Conservation (phyloP, 495 filamentous ascomycete genomes). For the Aspergillus ellipticus region DNA sequence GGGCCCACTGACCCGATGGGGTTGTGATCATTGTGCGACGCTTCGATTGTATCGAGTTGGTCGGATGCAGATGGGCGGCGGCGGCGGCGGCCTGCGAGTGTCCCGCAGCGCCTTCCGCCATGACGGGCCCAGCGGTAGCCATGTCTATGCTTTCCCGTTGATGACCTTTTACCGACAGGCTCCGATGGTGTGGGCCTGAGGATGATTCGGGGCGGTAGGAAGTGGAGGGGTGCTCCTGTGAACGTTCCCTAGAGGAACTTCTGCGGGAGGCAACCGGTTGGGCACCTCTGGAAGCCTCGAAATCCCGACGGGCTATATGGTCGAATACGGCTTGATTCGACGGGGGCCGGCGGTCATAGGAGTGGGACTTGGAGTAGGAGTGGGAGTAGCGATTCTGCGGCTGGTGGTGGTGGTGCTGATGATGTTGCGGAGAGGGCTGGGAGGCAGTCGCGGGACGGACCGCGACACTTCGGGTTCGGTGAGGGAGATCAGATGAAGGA, state of each 20-base stretch:
- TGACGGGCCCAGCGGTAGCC: conserved; percentile 39
- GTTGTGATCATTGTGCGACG: conserved; percentile 81
- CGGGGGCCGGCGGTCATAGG: conserved; percentile 46
- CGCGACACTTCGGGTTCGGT: conserved; percentile 54
- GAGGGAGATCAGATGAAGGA: conserved; percentile 49
- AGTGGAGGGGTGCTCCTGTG: conserved; percentile 43
- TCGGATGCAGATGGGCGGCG: conserved; percentile 29
- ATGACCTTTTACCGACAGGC: conserved; percentile 42
- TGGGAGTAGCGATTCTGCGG: conserved; percentile 34
- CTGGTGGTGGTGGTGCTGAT: conserved; percentile 11
- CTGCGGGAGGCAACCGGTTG: conserved; percentile 48
- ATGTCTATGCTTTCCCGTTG: conserved; percentile 55
- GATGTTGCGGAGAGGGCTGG: conserved; percentile 32
- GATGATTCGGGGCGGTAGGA: conserved; percentile 51
- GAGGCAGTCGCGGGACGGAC: conserved; percentile 40
- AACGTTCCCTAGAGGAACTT: conserved; percentile 51
- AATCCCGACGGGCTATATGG: conserved; percentile 54
- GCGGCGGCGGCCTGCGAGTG: conserved; percentile 42
- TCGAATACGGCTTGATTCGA: conserved; percentile 51
- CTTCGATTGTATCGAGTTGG: conserved; percentile 48
- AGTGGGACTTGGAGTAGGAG: conserved; percentile 50
- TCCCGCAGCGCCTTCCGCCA: conserved; percentile 38
- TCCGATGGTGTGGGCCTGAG: conserved; percentile 40
- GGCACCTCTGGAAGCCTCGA: conserved; percentile 51
- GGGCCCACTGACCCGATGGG: conserved; percentile 79